Conservation (phyloP, 1,284 basidiomycete genomes). For the Afroboletus lepidellus region DNA sequence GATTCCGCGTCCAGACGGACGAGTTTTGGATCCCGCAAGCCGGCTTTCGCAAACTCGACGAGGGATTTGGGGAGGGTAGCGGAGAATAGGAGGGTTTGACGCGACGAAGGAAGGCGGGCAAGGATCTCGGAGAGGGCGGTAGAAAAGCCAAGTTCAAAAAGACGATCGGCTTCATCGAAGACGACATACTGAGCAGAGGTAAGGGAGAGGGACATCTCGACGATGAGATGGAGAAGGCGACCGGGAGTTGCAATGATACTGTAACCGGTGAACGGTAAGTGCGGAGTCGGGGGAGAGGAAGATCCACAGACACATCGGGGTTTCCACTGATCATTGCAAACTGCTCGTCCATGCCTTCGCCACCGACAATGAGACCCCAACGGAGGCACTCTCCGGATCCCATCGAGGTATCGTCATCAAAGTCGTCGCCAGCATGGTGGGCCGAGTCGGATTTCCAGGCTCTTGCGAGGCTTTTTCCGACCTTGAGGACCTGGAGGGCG, state of each 20-base stretch:
- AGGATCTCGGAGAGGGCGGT: constrained; percentile 91
- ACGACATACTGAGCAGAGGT: constrained; percentile 88
- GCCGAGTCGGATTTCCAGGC: constrained; percentile 65
- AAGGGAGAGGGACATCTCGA: constrained; percentile 97
- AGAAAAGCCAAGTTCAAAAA: constrained; percentile 98
- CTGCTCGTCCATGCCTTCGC: constrained; percentile 94
- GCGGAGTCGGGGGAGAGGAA: constrained; percentile 6
- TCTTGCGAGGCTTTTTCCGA: constrained; percentile 90
- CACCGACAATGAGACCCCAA: constrained; percentile 96
- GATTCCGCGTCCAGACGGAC: constrained; percentile 94
- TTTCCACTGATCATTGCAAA: constrained; percentile 94
- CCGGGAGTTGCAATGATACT: constrained; percentile 98
- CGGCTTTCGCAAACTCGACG: constrained; percentile 97
- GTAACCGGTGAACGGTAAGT: constrained; percentile 13
- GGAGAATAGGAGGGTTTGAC: constrained; percentile 94
- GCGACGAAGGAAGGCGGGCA: constrained; percentile 77
- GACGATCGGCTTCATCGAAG: constrained; percentile 97
- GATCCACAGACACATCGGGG: constrained; percentile 81
- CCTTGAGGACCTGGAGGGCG: constrained; percentile 90
- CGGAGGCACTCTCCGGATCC: constrained; percentile 66
- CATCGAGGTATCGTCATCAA: constrained; percentile 45
- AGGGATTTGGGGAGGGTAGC: constrained; percentile 95
- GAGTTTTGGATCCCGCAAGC: constrained; percentile 90
- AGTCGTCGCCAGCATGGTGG: constrained; percentile 64
- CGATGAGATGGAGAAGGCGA: constrained; percentile 90